Evolutionary conservation across 2,329 filamentous ascomycete genomes (phyloP).

Genomic region (Aspergillus sp.): DNA sequence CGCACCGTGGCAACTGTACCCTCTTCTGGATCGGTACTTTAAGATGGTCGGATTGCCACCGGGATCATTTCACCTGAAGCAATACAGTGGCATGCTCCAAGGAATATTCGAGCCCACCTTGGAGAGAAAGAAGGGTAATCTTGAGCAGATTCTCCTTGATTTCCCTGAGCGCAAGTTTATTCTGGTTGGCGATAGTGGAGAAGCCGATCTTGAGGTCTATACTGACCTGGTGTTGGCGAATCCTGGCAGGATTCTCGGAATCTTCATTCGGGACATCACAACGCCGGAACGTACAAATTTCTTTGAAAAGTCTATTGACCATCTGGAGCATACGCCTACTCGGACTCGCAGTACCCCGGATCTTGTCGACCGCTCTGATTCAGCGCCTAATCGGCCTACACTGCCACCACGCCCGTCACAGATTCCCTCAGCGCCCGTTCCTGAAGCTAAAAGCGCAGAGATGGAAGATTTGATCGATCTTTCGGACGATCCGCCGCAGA

Average conservation of each 20-base stretch:
- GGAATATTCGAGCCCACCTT: slow-evolving; percentile 98
- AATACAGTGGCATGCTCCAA: slow-evolving; percentile 95
- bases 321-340: slow-evolving; percentile 29
- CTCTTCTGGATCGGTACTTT: slow-evolving; percentile 85
- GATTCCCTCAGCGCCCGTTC: slow-evolving; percentile 20
- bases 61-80: slow-evolving; percentile 93
- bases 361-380: slow-evolving; percentile 33
- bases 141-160: slow-evolving; percentile 83
- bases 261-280: slow-evolving; percentile 96
- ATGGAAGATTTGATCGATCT: slow-evolving; percentile 47
- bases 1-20: slow-evolving; percentile 96
- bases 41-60: slow-evolving; percentile 76
- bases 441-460: slow-evolving; percentile 31
- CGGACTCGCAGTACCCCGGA: slow-evolving; percentile 33
- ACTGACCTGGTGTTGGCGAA: slow-evolving; percentile 88
- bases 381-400: slow-evolving; percentile 38
- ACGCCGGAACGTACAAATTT: slow-evolving; percentile 74
- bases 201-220: slow-evolving; percentile 96
- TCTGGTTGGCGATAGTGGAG: slow-evolving; percentile 91
- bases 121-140: slow-evolving; percentile 85
- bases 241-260: slow-evolving; percentile 78
- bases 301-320: slow-evolving; percentile 69
- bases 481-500: slow-evolving; percentile 35
- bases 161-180: slow-evolving; percentile 90
- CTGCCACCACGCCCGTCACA: slow-evolving; percentile 45